Base-by-base conservation (phyloP, 495 filamentous ascomycete genomes). In the Trichoderma virens region DNA sequence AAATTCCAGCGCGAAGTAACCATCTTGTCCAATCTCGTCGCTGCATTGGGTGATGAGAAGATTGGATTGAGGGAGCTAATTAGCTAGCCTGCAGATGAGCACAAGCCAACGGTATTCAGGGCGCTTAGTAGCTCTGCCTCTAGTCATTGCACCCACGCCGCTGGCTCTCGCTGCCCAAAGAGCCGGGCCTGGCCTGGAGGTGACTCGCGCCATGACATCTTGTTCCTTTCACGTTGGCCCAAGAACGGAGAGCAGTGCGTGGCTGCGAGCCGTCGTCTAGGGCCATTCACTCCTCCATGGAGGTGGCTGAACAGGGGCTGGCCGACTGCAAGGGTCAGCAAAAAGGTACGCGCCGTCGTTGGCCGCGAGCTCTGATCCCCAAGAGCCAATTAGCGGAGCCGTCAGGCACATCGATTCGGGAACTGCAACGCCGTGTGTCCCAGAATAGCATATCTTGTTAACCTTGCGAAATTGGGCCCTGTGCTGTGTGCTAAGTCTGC, bases 291-390 rank as follows among this genome's bases (percentile, higher is more conserved):
- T 27, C 13, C 45, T 51, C n/a, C 45, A 51, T 56, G 51, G 23
- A 28, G 51, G 51, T 56, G 51, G 51, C 51, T 56, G 51, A 30
- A 28, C 51, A 30, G 7, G 51, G 51, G 51, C 18, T 30, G 11
- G 11, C 51, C 23, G 13, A 56, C 51, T 56, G 25, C 51, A 28
- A 56, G 51, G 51, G 51, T 56, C 51, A 25, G 16, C 27, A 28
- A 56, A 56, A 56, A 56, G 51, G 51, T 56, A 56, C 51, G 51
- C 51, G 51, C 51, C 51, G 51, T 28, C 25, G 51, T n/a, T 56
- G 51, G 51, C 51, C 20, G 51, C 51, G 30, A 4, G 51, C 13
- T 18, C 20, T 27, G 23, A 13, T 16, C 9, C 51, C 51, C 30
- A 5, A 30, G 23, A 30, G 51, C 51, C 51, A 56, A 56, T 56